Conservation (phyloP, 768 basidiomycete species). For the Leccinum boreale region DNA sequence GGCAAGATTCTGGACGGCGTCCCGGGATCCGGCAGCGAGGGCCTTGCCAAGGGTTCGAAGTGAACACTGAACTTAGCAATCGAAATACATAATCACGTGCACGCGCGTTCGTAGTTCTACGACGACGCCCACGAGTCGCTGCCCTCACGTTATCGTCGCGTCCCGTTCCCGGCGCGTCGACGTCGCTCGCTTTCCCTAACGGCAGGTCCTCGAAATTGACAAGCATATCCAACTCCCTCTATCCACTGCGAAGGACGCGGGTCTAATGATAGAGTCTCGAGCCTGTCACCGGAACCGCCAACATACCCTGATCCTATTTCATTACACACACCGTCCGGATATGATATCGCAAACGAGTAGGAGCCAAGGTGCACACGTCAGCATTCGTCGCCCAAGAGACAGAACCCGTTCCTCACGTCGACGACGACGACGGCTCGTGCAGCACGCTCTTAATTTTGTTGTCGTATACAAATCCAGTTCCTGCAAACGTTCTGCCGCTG, state of each 20-base stretch:
- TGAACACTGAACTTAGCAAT: too few relatives aligned
- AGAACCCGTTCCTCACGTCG: conserved; percentile 45
- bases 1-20: too few relatives aligned
- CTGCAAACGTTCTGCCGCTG: conserved; percentile 60
- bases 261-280: not conserved
- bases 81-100: too few relatives aligned
- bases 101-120: too few relatives aligned
- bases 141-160: too few relatives aligned
- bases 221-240: conserved; percentile 73
- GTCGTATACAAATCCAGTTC: conserved; percentile 91
- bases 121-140: too few relatives aligned
- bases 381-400: not conserved
- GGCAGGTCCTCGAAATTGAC: conserved; percentile 88
- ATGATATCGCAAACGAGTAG: conserved; percentile 25
- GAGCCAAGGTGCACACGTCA: not conserved
- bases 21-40: too few relatives aligned
- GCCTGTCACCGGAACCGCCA: not conserved
- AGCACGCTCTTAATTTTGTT: conserved; percentile 84
- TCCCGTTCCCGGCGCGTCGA: too few relatives aligned
- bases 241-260: conserved; percentile 59
- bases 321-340: conserved; percentile 65
- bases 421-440: conserved; percentile 46
- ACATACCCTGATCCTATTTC: conserved; percentile 84
- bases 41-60: too few relatives aligned
- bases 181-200: conserved; percentile 65